Conservation (phyloP, 139 green algal genomes). For the Picochlorum costavermella region DNA sequence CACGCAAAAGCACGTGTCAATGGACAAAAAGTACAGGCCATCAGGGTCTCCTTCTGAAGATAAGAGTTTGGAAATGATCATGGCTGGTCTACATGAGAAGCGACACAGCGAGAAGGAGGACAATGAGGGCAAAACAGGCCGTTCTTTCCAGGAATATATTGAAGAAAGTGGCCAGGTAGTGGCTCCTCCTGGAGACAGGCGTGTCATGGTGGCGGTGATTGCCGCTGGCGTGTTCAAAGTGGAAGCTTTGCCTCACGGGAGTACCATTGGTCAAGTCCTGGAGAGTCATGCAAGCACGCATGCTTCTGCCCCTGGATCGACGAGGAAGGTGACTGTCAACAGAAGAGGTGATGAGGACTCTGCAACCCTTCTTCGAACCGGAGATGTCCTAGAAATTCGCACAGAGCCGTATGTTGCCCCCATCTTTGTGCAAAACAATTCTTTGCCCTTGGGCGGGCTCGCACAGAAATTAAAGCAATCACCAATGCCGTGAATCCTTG, state of each 20-base stretch:
- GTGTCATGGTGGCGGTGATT: not conserved
- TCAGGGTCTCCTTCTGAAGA: constrained; percentile 32
- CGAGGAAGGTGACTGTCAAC: constrained; percentile 21
- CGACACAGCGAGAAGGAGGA: not conserved
- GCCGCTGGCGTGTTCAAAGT: not conserved
- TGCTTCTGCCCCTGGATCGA: not conserved
- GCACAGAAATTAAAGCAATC: no score
- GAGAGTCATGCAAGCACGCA: not conserved
- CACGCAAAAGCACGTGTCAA: constrained; percentile 15
- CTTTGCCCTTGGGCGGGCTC: not conserved
- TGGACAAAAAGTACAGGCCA: constrained; percentile 45
- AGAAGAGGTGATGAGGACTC: constrained; percentile 7
- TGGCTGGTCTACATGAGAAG: not conserved
- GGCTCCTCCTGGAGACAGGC: not conserved
- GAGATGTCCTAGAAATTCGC: constrained; percentile 26
- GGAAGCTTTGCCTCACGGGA: constrained; percentile 13
- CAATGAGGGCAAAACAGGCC: constrained; percentile 6
- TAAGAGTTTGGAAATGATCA: constrained; percentile 16
- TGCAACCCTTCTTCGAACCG: not conserved
- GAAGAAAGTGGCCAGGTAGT: constrained; percentile 12
- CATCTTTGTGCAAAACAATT: not conserved
- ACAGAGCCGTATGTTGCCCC: not conserved
- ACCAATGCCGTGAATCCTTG: no score
- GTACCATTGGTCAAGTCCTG: constrained; percentile 3
- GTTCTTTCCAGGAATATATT: constrained; percentile 21